Evolutionary conservation across 129 eudicot genomes (phyloP).

Genomic region (Tanacetum coccineum): DNA sequence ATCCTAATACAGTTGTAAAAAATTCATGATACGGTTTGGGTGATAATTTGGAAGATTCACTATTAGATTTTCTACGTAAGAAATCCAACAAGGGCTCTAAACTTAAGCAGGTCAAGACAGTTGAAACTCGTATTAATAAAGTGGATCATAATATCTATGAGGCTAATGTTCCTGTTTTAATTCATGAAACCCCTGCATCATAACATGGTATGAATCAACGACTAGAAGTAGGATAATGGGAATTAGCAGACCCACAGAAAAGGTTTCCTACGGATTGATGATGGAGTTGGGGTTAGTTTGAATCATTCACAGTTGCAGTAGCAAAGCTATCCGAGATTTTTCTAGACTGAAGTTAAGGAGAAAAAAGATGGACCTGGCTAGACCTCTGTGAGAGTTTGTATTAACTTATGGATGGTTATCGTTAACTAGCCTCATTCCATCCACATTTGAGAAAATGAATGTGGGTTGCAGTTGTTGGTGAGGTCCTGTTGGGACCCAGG

Average conservation of each 20-base stretch:
- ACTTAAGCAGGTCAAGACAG: slow-evolving; percentile 34
- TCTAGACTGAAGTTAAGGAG: slow-evolving; percentile 25
- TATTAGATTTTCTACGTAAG: slow-evolving; percentile 55
- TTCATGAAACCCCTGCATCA: no score
- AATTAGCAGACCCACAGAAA: slow-evolving; percentile 22
- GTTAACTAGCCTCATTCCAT: neutral
- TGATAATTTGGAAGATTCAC: slow-evolving; percentile 54
- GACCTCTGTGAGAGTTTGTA: slow-evolving; percentile 7
- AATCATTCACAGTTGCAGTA: slow-evolving; percentile 14
- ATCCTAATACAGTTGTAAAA: no score
- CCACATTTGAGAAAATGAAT: slow-evolving; percentile 15
- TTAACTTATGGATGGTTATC: slow-evolving; percentile 4
- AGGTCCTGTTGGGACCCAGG: slow-evolving; percentile 25
- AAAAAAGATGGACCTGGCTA: slow-evolving; percentile 14
- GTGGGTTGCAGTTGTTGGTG: slow-evolving; percentile 23
- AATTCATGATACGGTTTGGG: slow-evolving; percentile 1
- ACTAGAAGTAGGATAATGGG: slow-evolving; percentile 17
- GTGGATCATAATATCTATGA: slow-evolving; percentile 18
- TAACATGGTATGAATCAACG: no score
- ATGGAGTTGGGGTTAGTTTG: slow-evolving; percentile 17
- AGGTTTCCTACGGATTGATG: slow-evolving; percentile 18
- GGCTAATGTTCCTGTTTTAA: no score
- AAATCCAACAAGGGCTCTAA: slow-evolving; percentile 38
- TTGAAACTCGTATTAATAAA: slow-evolving; percentile 30
- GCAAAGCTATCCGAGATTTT: slow-evolving; percentile 24